Conservation (phyloP, 2,329 filamentous ascomycete genomes). For the Diaporthe longicolla region DNA sequence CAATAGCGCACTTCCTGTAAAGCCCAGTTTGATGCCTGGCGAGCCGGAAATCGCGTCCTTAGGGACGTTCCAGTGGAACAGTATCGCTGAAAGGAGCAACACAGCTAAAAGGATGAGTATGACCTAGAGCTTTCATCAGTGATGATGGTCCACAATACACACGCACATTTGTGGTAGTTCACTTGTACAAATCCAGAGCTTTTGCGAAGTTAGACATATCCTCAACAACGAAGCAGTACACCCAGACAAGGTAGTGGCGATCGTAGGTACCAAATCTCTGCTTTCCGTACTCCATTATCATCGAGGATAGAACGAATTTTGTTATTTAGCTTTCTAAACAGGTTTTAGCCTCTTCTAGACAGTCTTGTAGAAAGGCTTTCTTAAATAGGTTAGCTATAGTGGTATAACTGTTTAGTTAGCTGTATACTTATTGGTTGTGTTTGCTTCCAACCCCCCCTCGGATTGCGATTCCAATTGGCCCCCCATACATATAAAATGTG, state of each 20-base stretch:
- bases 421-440: too few relatives aligned
- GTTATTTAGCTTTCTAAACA: background rate
- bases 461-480: too few relatives aligned
- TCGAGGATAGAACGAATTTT: too few relatives aligned
- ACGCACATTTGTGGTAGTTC: background rate
- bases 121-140: background rate
- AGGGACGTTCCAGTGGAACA: background rate
- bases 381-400: background rate
- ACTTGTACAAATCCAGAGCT: background rate
- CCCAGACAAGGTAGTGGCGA: too few relatives aligned
- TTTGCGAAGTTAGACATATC: too few relatives aligned
- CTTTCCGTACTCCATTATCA: too few relatives aligned
- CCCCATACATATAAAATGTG: background rate
- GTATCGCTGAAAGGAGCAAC: background rate
- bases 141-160: rapidly evolving
- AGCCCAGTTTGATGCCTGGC: background rate
- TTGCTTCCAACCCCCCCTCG: too few relatives aligned
- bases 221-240: too few relatives aligned
- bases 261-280: too few relatives aligned
- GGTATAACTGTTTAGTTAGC: background rate
- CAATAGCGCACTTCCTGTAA: background rate
- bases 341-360: background rate
- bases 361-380: background rate
- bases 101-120: background rate
- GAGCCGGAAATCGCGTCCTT: background rate